Percentiles rank a stretch among this genome's conserved stretches.
These are phyloP conservation scores for Wickerhamiella australiensis DNA, from an alignment of 805 yeast genomes.

Conservation along the genomic window DNA sequence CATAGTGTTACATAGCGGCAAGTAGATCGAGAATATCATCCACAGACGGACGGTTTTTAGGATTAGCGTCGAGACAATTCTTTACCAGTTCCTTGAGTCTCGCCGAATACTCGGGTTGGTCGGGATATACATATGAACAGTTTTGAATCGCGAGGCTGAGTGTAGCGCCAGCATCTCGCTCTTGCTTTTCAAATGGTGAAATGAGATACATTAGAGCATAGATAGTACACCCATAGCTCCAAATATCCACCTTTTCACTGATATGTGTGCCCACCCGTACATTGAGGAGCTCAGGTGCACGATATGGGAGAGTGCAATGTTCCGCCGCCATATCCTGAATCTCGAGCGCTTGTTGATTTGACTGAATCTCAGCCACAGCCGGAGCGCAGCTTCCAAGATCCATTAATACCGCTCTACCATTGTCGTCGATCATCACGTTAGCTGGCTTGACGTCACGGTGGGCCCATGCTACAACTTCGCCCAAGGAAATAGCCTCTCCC, in stretches of 20 bases:
- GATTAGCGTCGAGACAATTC: constrained; percentile 51
- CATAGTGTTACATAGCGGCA: background rate
- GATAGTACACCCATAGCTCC: constrained; percentile 83
- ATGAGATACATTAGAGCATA: constrained; percentile 65
- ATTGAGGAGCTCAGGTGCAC: constrained; percentile 85
- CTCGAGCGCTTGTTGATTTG: constrained; percentile 59
- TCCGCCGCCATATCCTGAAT: constrained; percentile 73
- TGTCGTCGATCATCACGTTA: constrained; percentile 65
- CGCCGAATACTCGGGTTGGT: constrained; percentile 39
- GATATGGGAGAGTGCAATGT: constrained; percentile 72
- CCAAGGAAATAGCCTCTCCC: constrained; percentile 37
- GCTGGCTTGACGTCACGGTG: constrained; percentile 87
- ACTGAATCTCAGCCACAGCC: constrained; percentile 43
- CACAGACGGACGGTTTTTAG: constrained; percentile 49
- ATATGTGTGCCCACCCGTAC: constrained; percentile 53
- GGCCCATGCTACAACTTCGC: constrained; percentile 56
- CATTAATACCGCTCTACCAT: constrained; percentile 64
- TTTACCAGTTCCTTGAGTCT: constrained; percentile 45
- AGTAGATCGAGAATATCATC: constrained; percentile 30
- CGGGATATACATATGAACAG: constrained; percentile 52
- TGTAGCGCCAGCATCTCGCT: constrained; percentile 70
- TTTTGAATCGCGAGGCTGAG: constrained; percentile 60
- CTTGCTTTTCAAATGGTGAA: constrained; percentile 82
- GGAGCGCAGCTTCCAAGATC: constrained; percentile 72
- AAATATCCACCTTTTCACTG: constrained; percentile 69